phyloP scores from a whole-genome alignment of 129 eudicot genomes.

The Flaveria bidentis region DNA sequence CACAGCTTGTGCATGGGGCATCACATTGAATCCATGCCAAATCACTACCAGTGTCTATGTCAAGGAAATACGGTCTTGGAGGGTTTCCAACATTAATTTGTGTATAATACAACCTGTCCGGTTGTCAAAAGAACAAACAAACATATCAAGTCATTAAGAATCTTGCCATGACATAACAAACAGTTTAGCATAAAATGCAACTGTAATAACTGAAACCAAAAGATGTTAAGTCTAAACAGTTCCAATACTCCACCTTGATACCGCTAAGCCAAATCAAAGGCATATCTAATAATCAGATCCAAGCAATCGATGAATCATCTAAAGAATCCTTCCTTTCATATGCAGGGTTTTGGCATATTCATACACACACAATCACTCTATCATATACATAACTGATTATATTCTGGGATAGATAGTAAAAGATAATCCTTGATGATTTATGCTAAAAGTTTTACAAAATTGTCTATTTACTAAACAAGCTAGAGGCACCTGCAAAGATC shows the following conservation, averaged over 20 bases:
- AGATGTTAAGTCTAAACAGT: no score
- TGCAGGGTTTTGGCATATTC: not conserved
- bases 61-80: conserved; percentile 79
- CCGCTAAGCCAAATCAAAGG: not conserved
- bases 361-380: conserved; percentile 4
- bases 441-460: not conserved
- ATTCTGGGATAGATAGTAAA: no score
- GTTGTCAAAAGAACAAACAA: conserved; percentile 14
- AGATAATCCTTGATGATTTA: not conserved
- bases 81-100: conserved; percentile 66
- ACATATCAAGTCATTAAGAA: not conserved
- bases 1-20: conserved; percentile 86
- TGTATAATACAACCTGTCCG: conserved; percentile 66
- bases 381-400: not conserved
- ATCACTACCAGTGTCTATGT: conserved; percentile 86
- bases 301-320: not conserved
- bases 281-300: not conserved
- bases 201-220: not conserved
- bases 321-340: not conserved
- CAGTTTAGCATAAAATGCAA: not conserved
- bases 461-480: not conserved
- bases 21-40: conserved; percentile 89
- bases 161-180: conserved; percentile 11
- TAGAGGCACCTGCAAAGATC: not conserved
- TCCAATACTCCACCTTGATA: not conserved